Base-by-base conservation (phyloP, 345 rosid genomes). In the Salix exigua region DNA sequence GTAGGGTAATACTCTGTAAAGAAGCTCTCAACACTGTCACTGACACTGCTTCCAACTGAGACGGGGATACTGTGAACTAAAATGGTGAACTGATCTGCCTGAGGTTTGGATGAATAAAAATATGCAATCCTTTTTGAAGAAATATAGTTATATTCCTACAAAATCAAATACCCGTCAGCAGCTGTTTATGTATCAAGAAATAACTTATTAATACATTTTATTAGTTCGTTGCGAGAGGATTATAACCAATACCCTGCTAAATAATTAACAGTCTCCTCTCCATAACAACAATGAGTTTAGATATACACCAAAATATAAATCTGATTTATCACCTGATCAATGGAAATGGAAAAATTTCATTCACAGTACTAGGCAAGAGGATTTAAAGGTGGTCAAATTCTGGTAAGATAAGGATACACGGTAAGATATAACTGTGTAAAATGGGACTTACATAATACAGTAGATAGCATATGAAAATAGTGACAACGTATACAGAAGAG, bases 21-120 rank as follows among this genome's bases (percentile, higher is more conserved):
- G 88, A 95, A 95, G n/a, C 79, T 86, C 73, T 93, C 93, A 60
- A 95, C 94, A 82, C 87, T 88, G 28, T 93, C 93, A 81, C 94
- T 83, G 78, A 95, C 88, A 79, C 83, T 91, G 82, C 84, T 82
- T 72, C 94, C 96, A 77, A 72, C 83, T 66, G 93, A 75, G 80
- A 88, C 85, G 12, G 98, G 99, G 71, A 95, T 82, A 78, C 90
- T 78, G 10, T 92, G 94, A 68, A 93, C 97, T 82, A 95, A 84
- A 80, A 93, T 81, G 75, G 97, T 95, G 86, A 91, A 95, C 80
- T 95, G 99, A 31, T 91, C 91, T 17, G 97, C 94, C 86, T 91
- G 96, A 87, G 97, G 94, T 85, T 87, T 89, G 46, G 98, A 88
- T 73, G 86, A 88, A 87, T 82, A 76, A 82, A 93, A 95, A 85